phyloP scores from a whole-genome alignment of 345 rosid genomes.

The Populus nigra region DNA sequence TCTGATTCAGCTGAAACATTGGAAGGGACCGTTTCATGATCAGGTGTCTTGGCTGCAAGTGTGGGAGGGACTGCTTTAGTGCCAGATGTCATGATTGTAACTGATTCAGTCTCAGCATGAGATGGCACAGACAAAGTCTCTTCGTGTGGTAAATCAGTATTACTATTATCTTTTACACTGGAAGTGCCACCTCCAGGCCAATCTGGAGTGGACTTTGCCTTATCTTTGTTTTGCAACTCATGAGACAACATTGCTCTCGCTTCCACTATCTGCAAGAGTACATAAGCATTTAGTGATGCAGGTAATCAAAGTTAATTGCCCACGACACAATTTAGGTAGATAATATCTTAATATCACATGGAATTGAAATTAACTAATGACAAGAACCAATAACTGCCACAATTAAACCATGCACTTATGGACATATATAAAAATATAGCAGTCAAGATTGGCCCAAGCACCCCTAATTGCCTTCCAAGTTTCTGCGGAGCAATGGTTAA shows the following conservation, averaged over 20 bases:
- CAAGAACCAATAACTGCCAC: not conserved
- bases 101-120: conserved; percentile 39
- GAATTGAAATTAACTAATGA: not conserved
- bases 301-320: conserved; percentile 2
- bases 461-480: not conserved
- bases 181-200: conserved; percentile 34
- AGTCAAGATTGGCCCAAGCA: not conserved
- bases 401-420: not conserved
- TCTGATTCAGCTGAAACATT: conserved; percentile 37
- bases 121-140: conserved; percentile 43
- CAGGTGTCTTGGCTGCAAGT: not conserved
- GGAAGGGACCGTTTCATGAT: conserved; percentile 34
- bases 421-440: not conserved
- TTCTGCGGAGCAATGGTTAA: not conserved
- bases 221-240: conserved; percentile 41
- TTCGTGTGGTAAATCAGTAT: conserved; percentile 26
- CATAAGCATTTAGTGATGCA: not conserved
- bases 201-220: conserved; percentile 27
- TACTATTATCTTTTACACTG: conserved; percentile 26
- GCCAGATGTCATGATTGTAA: conserved; percentile 38
- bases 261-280: conserved; percentile 61
- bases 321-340: not conserved
- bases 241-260: conserved; percentile 74
- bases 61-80: not conserved
- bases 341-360: not conserved